Evolutionary conservation across 2,329 filamentous ascomycete species (phyloP).

Genomic region (Penicillium palitans): DNA sequence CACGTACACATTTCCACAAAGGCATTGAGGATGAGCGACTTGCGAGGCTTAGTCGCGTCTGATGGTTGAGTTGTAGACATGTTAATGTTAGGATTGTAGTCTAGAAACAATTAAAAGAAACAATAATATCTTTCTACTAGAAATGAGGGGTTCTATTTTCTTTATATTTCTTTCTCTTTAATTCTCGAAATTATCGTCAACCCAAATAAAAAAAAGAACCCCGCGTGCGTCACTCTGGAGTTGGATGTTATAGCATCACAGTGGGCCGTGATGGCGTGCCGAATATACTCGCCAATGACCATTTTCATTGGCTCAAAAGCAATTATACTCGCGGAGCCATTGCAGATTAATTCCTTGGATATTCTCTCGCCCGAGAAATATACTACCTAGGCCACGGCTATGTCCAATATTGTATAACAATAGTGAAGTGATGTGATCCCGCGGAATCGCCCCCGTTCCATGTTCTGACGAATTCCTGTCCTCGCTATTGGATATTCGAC

Average conservation of each 20-base stretch:
- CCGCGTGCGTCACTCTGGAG: conserved; percentile 13
- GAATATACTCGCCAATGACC: conserved; percentile 2
- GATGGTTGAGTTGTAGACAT: conserved; percentile 7
- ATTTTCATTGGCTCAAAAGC: conserved; percentile 7
- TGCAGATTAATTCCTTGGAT: background rate
- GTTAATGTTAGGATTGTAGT: background rate
- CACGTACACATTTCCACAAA: conserved; percentile 52
- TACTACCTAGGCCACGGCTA: no score
- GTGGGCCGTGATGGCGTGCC: conserved; percentile 39
- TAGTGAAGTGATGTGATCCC: background rate
- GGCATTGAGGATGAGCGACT: conserved; percentile 53
- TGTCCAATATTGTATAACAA: background rate
- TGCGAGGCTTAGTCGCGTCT: conserved; percentile 36
- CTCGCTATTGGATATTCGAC: background rate
- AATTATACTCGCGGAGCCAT: conserved; percentile 1
- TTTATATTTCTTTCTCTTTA: background rate
- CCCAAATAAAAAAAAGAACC: background rate
- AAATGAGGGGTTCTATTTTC: background rate
- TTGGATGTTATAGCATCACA: conserved; percentile 32
- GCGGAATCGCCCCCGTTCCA: background rate
- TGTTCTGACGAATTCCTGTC: background rate
- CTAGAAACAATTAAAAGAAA: background rate
- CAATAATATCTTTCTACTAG: background rate
- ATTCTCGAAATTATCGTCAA: background rate
- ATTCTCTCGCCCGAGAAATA: conserved; percentile 1